Percentiles rank a stretch among this genome's conserved stretches.
Evolutionary conservation across 306 rosid species (phyloP).

Genomic region (Elaeagnus macrophylla): DNA sequence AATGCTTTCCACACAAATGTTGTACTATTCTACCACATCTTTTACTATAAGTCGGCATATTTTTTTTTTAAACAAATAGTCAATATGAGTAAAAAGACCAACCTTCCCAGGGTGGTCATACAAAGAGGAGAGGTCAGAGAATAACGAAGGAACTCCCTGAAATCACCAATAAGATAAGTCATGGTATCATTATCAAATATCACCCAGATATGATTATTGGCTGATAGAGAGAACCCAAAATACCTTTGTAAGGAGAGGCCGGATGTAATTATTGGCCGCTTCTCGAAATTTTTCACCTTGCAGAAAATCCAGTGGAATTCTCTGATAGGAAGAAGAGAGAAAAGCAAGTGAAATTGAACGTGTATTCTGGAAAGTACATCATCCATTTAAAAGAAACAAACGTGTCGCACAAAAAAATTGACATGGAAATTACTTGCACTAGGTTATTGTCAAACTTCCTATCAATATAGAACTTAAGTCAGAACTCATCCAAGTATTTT

Average conservation of each 20-base stretch:
- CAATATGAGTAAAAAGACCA: slow-evolving; percentile 21
- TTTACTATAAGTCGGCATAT: not conserved
- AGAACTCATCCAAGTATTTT: no score
- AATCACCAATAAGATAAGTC: slow-evolving; percentile 21
- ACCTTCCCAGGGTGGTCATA: slow-evolving; percentile 94
- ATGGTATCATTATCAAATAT: not conserved
- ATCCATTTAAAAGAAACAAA: not conserved
- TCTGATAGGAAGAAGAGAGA: slow-evolving; percentile 37
- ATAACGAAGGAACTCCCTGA: slow-evolving; percentile 96
- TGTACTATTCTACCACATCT: slow-evolving; percentile 1
- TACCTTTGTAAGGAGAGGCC: slow-evolving; percentile 95
- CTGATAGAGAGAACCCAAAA: slow-evolving; percentile 3
- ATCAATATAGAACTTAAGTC: no score
- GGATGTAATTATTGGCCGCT: slow-evolving; percentile 72
- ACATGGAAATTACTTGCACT: no score
- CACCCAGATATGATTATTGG: slow-evolving; percentile 11
- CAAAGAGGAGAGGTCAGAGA: slow-evolving; percentile 89
- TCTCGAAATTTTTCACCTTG: slow-evolving; percentile 74
- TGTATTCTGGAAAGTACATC: slow-evolving; percentile 1
- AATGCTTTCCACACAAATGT: not conserved
- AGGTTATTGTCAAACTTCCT: no score
- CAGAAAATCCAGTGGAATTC: slow-evolving; percentile 95
- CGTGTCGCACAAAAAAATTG: no score
- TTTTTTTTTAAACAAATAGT: not conserved
- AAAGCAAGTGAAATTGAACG: not conserved